Evolutionary conservation across 495 filamentous ascomycete species (phyloP), one percentile per base, ranked within the genome.

Genomic region (Poronia punctata): DNA sequence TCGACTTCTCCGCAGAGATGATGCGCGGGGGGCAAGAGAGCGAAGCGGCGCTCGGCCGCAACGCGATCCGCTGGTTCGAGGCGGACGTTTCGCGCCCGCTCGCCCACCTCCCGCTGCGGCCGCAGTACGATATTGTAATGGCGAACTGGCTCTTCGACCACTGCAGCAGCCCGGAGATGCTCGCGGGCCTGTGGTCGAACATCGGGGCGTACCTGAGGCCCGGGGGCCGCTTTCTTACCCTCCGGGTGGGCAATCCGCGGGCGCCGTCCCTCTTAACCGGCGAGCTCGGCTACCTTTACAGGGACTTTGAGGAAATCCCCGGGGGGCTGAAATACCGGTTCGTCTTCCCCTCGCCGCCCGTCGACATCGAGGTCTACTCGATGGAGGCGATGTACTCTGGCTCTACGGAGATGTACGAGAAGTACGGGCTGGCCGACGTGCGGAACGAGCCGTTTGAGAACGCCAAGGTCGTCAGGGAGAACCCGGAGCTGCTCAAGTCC

Each of bases 1-100:
- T 64, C 11, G 61, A 64, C 41, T 36, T 60, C n/a, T 60, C 61
- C 0, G 35, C 24, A 3, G 52, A 43, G 20, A 62, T 62, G 61
- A 32, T 62, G 35, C 21, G 20, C 1, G 20, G 42, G 8, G 60
- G 48, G 5, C 31, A 41, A 10, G 26, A 26, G 21, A 16, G 8
- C 12, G 38, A 41, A 16, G 21, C 14, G 6, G 7, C 10, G 6
- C 6, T 26, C 15, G 7, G 20, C 5, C 38, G 38, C 29, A 21
- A 32, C 18, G 19, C 7, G 29, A 34, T 26, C 15, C 38, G 38
- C 18, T 61, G 46, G 45, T 46, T 52, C 39, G 38, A 43, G 10
- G 55, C 38, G 2, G 50, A 62, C 30, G 39, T 48, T 3, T 15
- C 47, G 3, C 35, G 46, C 36, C 45, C 59, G 40, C 50, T 62